phyloP scores from a whole-genome alignment of 805 yeast genomes.

The Yarrowia keelungensis region DNA sequence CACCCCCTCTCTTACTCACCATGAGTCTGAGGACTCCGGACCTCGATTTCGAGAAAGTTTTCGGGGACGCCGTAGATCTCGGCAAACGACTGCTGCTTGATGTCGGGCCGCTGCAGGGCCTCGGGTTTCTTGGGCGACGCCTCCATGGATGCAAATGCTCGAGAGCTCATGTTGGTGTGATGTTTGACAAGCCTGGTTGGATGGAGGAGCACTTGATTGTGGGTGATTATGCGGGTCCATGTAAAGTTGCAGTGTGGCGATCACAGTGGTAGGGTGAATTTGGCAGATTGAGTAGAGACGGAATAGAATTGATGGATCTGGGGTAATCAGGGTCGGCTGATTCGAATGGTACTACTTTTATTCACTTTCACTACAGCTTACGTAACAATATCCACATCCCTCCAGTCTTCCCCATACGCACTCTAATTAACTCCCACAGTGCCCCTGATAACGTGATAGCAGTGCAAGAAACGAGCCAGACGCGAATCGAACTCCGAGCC shows the following conservation, averaged over 20 bases:
- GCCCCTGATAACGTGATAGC: slow-evolving; percentile 1
- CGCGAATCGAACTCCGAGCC: no score
- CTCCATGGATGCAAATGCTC: slow-evolving; percentile 39
- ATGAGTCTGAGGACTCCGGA: slow-evolving; percentile 78
- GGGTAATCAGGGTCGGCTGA: no score
- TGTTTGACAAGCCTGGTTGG: neutral
- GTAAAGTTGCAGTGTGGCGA: slow-evolving; percentile 30
- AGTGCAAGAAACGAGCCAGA: no score
- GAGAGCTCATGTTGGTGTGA: slow-evolving; percentile 24
- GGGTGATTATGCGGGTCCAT: slow-evolving; percentile 37
- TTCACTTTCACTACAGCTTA: neutral
- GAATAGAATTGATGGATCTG: no score
- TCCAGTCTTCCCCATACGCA: no score
- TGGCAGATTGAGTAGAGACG: no score
- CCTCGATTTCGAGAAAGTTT: slow-evolving; percentile 90
- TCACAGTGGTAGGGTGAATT: no score
- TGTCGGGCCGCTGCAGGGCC: slow-evolving; percentile 49
- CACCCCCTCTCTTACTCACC: slow-evolving; percentile 46
- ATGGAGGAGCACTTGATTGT: neutral
- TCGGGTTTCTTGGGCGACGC: slow-evolving; percentile 45
- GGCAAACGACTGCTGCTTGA: slow-evolving; percentile 69
- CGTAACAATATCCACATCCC: neutral
- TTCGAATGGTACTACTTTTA: no score
- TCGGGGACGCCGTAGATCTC: slow-evolving; percentile 95
- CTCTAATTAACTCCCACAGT: neutral